Evolutionary conservation across 2,329 filamentous ascomycete genomes (phyloP).

Genomic region (Aspergillus sp.): DNA sequence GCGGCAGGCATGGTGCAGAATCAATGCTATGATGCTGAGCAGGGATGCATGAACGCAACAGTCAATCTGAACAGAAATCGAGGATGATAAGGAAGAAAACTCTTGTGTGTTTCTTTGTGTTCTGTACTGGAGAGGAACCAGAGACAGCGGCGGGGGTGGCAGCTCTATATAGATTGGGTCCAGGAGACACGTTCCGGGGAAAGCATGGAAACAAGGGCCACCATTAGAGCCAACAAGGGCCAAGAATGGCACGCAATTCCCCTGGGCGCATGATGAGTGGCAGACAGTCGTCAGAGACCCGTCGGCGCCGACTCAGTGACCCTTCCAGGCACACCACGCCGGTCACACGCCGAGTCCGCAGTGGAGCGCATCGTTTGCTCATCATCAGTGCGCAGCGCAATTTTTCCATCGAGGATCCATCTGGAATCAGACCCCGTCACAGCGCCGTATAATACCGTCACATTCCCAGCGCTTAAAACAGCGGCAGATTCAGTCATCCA

Average conservation of each 20-base stretch:
- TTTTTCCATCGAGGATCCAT: neutral
- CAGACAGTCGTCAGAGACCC: constrained; percentile 2
- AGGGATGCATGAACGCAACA: neutral
- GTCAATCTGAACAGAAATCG: neutral
- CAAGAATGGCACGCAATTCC: constrained; percentile 15
- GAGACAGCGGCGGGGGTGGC: constrained; percentile 17
- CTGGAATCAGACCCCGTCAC: neutral
- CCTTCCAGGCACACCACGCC: constrained; percentile 16
- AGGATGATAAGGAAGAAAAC: neutral
- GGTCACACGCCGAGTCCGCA: constrained; percentile 18
- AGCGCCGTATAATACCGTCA: neutral
- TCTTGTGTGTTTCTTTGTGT: constrained; percentile 15
- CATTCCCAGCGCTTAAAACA: constrained; percentile 4
- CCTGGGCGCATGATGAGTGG: constrained; percentile 13
- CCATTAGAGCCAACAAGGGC: neutral
- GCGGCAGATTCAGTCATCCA: neutral
- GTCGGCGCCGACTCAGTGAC: neutral
- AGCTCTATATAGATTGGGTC: constrained; percentile 20
- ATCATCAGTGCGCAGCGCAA: constrained; percentile 3
- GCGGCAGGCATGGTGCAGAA: constrained; percentile 29
- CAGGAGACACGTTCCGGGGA: constrained; percentile 13
- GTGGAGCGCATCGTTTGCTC: constrained; percentile 5
- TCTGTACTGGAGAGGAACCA: constrained; percentile 16
- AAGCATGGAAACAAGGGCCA: constrained; percentile 5
- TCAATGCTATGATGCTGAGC: neutral